Percentiles rank a stretch among this genome's conserved stretches.
Conservation (phyloP, 495 filamentous ascomycete genomes). For the Penicillium paxilli region DNA sequence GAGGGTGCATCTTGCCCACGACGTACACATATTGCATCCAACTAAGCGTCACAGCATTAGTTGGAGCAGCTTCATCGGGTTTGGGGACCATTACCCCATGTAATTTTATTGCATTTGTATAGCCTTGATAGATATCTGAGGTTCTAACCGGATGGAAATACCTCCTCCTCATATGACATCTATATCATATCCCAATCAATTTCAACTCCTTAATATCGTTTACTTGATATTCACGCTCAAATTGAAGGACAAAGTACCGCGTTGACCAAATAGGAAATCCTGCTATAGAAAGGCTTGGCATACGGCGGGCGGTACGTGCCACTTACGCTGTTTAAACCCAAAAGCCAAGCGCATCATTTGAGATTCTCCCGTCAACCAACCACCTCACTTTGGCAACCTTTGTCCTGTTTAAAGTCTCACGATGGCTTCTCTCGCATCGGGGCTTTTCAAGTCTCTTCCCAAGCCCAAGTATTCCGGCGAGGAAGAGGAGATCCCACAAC, state of each 20-base stretch:
- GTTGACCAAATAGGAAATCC: no score
- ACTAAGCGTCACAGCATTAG: constrained; percentile 1
- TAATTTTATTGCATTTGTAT: constrained; percentile 13
- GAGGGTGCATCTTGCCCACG: constrained; percentile 44
- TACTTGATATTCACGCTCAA: no score
- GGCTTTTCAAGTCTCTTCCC: constrained; percentile 79
- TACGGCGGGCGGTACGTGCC: constrained; percentile 17
- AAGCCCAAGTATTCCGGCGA: constrained; percentile 88
- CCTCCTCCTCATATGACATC: neutral
- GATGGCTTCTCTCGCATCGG: constrained; percentile 73
- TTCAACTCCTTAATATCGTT: no score
- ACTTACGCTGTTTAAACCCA: constrained; percentile 21
- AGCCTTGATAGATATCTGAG: neutral
- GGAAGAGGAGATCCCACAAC: constrained; percentile 73
- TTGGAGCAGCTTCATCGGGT: neutral
- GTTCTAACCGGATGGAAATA: neutral
- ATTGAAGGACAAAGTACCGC: no score
- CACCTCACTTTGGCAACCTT: constrained; percentile 17
- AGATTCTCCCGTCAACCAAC: constrained; percentile 10
- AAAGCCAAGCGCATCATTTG: constrained; percentile 23
- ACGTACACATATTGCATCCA: constrained; percentile 30
- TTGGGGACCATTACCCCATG: neutral
- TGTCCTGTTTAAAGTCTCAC: constrained; percentile 18
- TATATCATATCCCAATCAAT: neutral
- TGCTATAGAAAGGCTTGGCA: constrained; percentile 15